A percentile compares a stretch with the other conserved stretches of the same genome.
These are phyloP conservation scores for Meredithiella fracta DNA, from an alignment of 2,329 filamentous ascomycete genomes.

Conservation along the genomic window DNA sequence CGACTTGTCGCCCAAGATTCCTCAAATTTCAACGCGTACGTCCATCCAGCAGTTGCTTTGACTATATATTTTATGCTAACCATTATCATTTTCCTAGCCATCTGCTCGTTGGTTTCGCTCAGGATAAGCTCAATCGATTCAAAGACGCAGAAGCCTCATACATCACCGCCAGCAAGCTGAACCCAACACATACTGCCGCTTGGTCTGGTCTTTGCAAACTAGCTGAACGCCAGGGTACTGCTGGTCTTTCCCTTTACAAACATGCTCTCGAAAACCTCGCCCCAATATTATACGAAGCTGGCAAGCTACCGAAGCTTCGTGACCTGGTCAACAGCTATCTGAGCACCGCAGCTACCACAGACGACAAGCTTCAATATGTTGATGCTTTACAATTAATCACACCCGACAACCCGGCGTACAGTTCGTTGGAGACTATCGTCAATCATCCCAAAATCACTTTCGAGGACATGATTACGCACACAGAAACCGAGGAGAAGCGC, in stretches of 20 bases:
- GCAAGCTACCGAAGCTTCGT: constrained; percentile 46
- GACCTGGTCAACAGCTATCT: constrained; percentile 66
- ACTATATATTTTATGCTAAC: too few relatives aligned
- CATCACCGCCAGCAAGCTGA: constrained; percentile 51
- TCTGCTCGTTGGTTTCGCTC: constrained; percentile 73
- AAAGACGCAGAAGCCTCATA: constrained; percentile 67
- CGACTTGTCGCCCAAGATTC: constrained; percentile 55
- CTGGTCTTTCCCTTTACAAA: constrained; percentile 7
- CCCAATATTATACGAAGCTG: constrained; percentile 51
- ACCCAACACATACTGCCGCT: constrained; percentile 61
- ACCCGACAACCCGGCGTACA: constrained; percentile 66
- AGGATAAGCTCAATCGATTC: constrained; percentile 56
- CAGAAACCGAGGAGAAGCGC: constrained; percentile 74
- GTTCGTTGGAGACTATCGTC: constrained; percentile 66
- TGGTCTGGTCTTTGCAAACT: constrained; percentile 78
- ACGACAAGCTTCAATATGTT: constrained; percentile 56
- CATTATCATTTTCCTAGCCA: neutral
- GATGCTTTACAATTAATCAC: constrained; percentile 60
- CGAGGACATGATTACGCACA: constrained; percentile 63
- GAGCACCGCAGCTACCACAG: constrained; percentile 54
- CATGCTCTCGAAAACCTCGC: constrained; percentile 48
- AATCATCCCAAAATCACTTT: constrained; percentile 68
- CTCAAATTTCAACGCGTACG: constrained; percentile 67
- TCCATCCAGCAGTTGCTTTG: constrained; percentile 4
- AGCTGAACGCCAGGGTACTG: constrained; percentile 50